Percentiles rank a stretch among this genome's conserved stretches.
Evolutionary conservation across 768 basidiomycete species (phyloP).

Genomic region (Rhodotorula taiwanensis): DNA sequence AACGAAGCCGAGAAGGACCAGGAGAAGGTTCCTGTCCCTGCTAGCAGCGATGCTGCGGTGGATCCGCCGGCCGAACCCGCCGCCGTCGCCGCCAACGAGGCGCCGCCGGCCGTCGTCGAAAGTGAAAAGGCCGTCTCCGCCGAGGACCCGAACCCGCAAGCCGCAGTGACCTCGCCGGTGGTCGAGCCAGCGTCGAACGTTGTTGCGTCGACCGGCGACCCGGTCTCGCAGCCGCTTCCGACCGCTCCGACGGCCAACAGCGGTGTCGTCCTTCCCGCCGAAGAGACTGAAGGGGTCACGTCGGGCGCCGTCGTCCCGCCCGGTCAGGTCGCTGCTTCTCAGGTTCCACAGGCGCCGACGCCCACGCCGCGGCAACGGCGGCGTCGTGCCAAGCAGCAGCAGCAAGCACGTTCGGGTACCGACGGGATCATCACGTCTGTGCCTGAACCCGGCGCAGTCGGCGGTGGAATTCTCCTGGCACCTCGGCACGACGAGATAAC

Average conservation of each 20-base stretch:
- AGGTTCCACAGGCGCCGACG: slow-evolving; percentile 40
- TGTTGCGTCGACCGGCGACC: slow-evolving; percentile 8
- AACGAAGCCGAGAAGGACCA: background rate
- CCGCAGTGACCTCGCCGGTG: slow-evolving; percentile 11
- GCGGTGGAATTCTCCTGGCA: slow-evolving; percentile 24
- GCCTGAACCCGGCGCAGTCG: slow-evolving; percentile 19
- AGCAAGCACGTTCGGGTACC: slow-evolving; percentile 52
- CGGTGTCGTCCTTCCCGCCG: slow-evolving; percentile 51
- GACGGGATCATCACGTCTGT: slow-evolving; percentile 56
- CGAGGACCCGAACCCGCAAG: slow-evolving; percentile 4
- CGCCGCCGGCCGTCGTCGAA: background rate
- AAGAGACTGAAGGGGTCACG: slow-evolving; percentile 71
- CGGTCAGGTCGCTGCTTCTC: slow-evolving; percentile 53
- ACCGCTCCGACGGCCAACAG: slow-evolving; percentile 23
- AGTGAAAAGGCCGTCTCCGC: background rate
- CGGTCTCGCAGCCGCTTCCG: slow-evolving; percentile 18
- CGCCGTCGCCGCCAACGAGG: background rate
- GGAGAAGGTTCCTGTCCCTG: slow-evolving; percentile 10
- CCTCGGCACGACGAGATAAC: slow-evolving; percentile 9
- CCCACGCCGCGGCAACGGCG: slow-evolving; percentile 35
- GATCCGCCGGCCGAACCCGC: background rate
- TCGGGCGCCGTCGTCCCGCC: slow-evolving; percentile 90
- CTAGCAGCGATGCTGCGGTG: too few relatives aligned
- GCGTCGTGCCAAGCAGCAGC: slow-evolving; percentile 59
- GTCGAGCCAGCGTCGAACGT: slow-evolving; percentile 4